Conservation (phyloP, 192 early-diverging fungal species). For the Coemansia sp. region DNA sequence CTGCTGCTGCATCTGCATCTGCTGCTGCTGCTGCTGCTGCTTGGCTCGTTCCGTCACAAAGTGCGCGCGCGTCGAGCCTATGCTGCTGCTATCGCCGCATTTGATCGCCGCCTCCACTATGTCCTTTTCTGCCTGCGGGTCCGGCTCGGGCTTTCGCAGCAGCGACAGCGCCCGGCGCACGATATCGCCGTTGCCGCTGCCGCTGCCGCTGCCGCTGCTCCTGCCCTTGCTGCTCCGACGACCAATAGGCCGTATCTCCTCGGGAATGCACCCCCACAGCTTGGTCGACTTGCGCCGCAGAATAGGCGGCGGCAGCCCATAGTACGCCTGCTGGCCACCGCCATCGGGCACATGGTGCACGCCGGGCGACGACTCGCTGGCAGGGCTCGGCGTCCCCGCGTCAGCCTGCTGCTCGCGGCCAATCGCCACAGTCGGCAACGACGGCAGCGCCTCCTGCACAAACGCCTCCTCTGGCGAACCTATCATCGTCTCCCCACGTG, state of each 20-base stretch:
- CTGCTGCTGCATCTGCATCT: slow-evolving; percentile 18
- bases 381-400: neutral
- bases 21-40: slow-evolving; percentile 16
- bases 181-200: slow-evolving; percentile 35
- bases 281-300: slow-evolving; percentile 55
- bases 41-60: slow-evolving; percentile 41
- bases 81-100: slow-evolving; percentile 28
- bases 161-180: slow-evolving; percentile 51
- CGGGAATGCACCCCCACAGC: slow-evolving; percentile 52
- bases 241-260: slow-evolving; percentile 46
- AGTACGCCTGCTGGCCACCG: neutral
- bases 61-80: slow-evolving; percentile 47
- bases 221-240: neutral
- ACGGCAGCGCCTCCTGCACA: neutral
- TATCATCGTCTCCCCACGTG: neutral
- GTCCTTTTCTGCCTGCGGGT: slow-evolving; percentile 48
- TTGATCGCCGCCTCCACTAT: slow-evolving; percentile 52
- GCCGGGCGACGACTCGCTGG: neutral
- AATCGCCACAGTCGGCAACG: neutral
- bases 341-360: neutral
- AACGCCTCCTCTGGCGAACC: neutral
- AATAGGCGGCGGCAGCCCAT: slow-evolving; percentile 19
- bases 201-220: slow-evolving; percentile 7
- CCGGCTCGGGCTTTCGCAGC: slow-evolving; percentile 45
- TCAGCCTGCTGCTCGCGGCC: neutral